These are phyloP conservation scores for Raphidocelis subcapitata DNA, from an alignment of 139 green algal genomes.

Conservation along the genomic window DNA sequence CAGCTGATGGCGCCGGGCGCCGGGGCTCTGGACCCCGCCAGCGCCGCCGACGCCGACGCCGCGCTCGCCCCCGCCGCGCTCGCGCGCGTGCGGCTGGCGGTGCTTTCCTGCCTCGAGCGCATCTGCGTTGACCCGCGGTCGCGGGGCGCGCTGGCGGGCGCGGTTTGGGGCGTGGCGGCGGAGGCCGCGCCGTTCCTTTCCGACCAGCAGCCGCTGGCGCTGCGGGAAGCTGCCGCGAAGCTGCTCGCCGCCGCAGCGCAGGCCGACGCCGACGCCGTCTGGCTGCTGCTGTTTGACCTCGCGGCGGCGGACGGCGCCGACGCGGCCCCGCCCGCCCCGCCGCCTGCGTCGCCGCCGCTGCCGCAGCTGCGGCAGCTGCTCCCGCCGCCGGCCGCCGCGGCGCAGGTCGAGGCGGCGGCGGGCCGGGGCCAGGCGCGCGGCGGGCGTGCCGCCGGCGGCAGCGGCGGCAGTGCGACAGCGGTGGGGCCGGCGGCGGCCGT, in stretches of 20 bases:
- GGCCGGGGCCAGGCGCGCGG: too few species aligned
- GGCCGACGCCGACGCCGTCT: constrained; percentile 68
- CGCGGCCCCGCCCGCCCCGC: background rate
- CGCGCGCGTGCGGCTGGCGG: constrained; percentile 38
- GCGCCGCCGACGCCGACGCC: background rate
- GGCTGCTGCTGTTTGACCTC: constrained; percentile 50
- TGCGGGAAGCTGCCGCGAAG: constrained; percentile 47
- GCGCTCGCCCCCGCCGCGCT: constrained; percentile 43
- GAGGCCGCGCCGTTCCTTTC: constrained; percentile 40
- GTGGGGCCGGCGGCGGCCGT: background rate
- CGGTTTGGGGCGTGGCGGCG: constrained; percentile 33
- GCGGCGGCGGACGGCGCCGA: background rate
- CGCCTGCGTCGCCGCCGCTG: background rate
- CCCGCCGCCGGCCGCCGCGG: background rate
- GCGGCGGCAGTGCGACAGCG: background rate
- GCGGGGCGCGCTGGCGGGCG: constrained; percentile 19
- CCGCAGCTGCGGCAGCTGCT: constrained; percentile 12
- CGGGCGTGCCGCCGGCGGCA: background rate
- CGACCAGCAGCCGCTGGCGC: constrained; percentile 14
- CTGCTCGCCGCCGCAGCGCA: constrained; percentile 45
- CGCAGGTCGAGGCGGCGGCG: too few species aligned
- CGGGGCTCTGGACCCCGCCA: background rate
- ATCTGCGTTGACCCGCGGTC: constrained; percentile 17
- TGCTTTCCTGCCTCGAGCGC: constrained; percentile 42
- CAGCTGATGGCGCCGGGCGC: background rate